Evolutionary conservation across 148 eudicot genomes (phyloP).

Genomic region (Dianthus caryophyllus): DNA sequence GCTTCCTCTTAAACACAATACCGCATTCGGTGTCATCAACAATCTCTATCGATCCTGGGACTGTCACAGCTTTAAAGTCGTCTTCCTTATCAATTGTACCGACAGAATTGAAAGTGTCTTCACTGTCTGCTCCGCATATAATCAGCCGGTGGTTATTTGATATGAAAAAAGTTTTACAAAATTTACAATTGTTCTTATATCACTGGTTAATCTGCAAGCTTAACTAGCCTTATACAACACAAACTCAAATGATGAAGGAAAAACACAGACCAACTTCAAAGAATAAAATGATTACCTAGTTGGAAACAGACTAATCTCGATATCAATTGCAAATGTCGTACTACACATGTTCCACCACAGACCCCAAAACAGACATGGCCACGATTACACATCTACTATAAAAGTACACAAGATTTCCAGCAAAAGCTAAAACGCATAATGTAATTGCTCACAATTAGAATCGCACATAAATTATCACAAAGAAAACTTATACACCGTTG

Average conservation of each 20-base stretch:
- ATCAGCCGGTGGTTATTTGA: background rate
- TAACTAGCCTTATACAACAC: background rate
- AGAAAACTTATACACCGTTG: too few relatives aligned
- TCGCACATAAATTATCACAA: too few relatives aligned
- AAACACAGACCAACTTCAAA: background rate
- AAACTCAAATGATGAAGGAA: background rate
- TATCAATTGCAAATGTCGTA: background rate
- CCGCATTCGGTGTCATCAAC: conserved; percentile 17
- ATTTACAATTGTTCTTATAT: background rate
- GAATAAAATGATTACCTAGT: background rate
- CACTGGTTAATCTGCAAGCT: background rate
- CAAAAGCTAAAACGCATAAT: background rate
- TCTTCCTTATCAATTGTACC: conserved; percentile 14
- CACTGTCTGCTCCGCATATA: conserved; percentile 13
- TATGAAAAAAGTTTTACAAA: background rate
- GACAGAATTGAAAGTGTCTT: background rate
- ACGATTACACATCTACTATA: background rate
- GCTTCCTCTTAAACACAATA: conserved; percentile 17
- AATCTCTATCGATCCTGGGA: conserved; percentile 3
- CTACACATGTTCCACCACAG: background rate
- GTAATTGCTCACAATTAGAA: background rate
- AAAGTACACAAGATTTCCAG: background rate
- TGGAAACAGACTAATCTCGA: background rate
- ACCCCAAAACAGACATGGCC: background rate
- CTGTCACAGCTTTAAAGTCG: conserved; percentile 4